These are phyloP conservation scores for Tulasnella sp. DNA, from an alignment of 768 basidiomycete species.

Conservation along the genomic window DNA sequence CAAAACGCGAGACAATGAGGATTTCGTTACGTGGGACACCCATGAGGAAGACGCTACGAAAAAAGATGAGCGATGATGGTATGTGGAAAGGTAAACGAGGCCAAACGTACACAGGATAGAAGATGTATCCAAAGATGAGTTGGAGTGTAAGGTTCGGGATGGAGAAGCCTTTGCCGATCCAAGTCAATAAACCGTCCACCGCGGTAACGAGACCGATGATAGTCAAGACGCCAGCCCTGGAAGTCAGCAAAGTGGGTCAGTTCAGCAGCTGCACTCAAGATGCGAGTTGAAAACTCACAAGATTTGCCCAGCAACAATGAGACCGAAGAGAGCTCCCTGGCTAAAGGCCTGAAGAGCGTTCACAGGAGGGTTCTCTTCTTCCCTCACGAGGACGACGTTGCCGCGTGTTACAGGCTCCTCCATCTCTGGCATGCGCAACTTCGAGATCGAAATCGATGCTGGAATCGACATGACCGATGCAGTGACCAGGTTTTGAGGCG, in stretches of 20 bases:
- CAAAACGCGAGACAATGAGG: conserved; percentile 63
- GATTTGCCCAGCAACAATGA: conserved; percentile 81
- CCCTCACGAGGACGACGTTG: conserved; percentile 62
- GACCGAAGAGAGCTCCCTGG: conserved; percentile 72
- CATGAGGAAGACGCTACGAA: conserved; percentile 14
- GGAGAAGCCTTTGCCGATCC: conserved; percentile 80
- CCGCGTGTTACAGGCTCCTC: conserved; percentile 84
- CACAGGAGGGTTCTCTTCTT: conserved; percentile 42
- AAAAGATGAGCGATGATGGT: not conserved
- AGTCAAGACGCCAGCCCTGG: conserved; percentile 71
- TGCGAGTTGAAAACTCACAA: conserved; percentile 48
- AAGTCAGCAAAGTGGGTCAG: not conserved
- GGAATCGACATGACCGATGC: conserved; percentile 94
- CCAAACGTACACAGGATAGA: conserved; percentile 53
- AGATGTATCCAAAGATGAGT: conserved; percentile 74
- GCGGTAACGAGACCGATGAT: conserved; percentile 71
- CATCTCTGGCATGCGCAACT: conserved; percentile 72
- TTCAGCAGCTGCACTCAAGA: too few species aligned
- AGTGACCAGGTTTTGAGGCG: conserved; percentile 69
- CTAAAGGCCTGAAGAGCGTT: conserved; percentile 80
- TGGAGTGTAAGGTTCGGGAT: conserved; percentile 75
- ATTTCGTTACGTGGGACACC: conserved; percentile 78
- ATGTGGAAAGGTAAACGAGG: not conserved
- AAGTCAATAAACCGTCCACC: conserved; percentile 78
- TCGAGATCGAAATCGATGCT: conserved; percentile 85